Percentiles rank a stretch among this genome's conserved stretches.
phyloP scores from a whole-genome alignment of 805 yeast species.

The Metschnikowia vanudenii region DNA sequence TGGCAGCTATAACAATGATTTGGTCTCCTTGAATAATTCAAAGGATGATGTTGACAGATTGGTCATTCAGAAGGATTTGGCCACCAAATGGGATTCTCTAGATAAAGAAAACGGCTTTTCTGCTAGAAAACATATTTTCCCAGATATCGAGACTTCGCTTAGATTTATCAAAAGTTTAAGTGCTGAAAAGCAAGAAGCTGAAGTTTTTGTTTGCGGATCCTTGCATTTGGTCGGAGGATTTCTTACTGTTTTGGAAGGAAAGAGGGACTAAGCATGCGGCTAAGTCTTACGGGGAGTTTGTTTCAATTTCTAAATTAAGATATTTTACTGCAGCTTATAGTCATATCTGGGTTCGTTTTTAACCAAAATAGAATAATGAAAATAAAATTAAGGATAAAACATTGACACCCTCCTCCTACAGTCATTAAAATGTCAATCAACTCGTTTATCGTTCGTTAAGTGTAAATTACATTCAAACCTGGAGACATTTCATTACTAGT shows the following conservation, averaged over 20 bases:
- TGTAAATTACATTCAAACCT: background rate
- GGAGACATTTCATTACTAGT: background rate
- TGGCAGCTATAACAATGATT: constrained; percentile 76
- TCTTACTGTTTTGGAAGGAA: constrained; percentile 71
- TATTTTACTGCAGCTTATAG: too few relatives aligned
- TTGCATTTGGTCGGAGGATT: constrained; percentile 94
- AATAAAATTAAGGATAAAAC: too few relatives aligned
- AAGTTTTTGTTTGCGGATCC: constrained; percentile 92
- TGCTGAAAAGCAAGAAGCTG: constrained; percentile 37
- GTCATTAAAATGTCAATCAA: too few relatives aligned
- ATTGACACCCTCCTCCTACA: too few relatives aligned
- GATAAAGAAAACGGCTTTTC: constrained; percentile 33
- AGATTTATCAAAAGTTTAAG: constrained; percentile 49
- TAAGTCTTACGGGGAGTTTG: too few relatives aligned
- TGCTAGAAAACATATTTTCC: constrained; percentile 52
- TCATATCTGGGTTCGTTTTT: too few relatives aligned
- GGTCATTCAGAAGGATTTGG: constrained; percentile 73
- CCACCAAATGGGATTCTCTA: constrained; percentile 63
- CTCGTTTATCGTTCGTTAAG: too few relatives aligned
- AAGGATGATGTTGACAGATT: constrained; percentile 75
- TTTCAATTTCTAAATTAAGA: too few relatives aligned
- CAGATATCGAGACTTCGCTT: constrained; percentile 74
- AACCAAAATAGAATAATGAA: too few relatives aligned
- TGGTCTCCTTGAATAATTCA: constrained; percentile 82
- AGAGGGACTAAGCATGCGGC: constrained; percentile 26